A percentile compares a stretch with the other conserved stretches of the same genome.
These are phyloP conservation scores for Wickerhamomyces chaumierensis DNA, from an alignment of 805 yeast species.

Conservation along the genomic window DNA sequence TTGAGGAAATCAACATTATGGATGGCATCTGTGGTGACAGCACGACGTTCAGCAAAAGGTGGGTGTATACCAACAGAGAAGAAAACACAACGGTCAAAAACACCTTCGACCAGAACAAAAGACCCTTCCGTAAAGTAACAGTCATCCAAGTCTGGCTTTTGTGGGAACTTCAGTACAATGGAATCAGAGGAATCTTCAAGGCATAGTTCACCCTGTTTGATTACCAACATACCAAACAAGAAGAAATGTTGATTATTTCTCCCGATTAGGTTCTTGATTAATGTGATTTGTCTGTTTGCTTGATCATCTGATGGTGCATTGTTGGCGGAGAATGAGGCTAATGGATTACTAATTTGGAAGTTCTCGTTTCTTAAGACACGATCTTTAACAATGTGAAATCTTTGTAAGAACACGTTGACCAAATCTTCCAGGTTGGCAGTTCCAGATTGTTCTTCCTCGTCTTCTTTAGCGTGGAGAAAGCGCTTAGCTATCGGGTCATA, in stretches of 20 bases:
- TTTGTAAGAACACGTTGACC: slow-evolving; percentile 33
- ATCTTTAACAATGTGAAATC: slow-evolving; percentile 58
- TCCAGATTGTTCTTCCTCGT: slow-evolving; percentile 12
- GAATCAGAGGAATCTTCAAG: slow-evolving; percentile 75
- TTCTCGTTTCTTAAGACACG: slow-evolving; percentile 64
- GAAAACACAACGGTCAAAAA: slow-evolving; percentile 60
- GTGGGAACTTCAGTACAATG: slow-evolving; percentile 48
- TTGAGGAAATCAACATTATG: slow-evolving; percentile 71
- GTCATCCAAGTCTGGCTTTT: slow-evolving; percentile 50
- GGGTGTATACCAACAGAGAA: slow-evolving; percentile 70
- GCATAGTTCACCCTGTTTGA: slow-evolving; percentile 56
- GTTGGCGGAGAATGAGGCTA: slow-evolving; percentile 18
- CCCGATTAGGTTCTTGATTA: slow-evolving; percentile 78
- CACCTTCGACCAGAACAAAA: slow-evolving; percentile 75
- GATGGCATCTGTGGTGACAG: slow-evolving; percentile 50
- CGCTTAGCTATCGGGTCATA: slow-evolving; percentile 57
- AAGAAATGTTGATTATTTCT: slow-evolving; percentile 68
- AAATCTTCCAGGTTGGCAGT: slow-evolving; percentile 20
- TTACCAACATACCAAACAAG: slow-evolving; percentile 64
- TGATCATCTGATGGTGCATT: too few species aligned
- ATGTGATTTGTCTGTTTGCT: slow-evolving; percentile 34
- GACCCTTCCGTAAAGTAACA: slow-evolving; percentile 66
- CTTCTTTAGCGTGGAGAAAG: slow-evolving; percentile 31
- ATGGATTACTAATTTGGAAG: slow-evolving; percentile 37
- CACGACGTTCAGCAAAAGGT: slow-evolving; percentile 80